Evolutionary conservation across 1,139 yeast genomes (phyloP), one percentile per base, ranked within the genome.

Genomic region (Sugiyamaella pinicola): DNA sequence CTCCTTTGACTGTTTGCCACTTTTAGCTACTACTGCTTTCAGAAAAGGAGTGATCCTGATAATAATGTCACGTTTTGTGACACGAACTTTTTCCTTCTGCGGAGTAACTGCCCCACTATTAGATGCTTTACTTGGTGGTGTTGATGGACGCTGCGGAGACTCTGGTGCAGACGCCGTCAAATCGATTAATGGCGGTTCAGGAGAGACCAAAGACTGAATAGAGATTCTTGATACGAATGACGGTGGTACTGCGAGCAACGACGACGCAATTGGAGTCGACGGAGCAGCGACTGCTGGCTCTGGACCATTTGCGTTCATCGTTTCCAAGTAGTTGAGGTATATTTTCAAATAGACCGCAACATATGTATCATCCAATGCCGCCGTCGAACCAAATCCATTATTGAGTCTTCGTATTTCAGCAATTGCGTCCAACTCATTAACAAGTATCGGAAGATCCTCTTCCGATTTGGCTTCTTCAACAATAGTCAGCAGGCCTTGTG

Each of bases 371-470:
- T 88, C 96, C 37, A 87, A 79, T 26, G 81, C 72, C 0, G 93
- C 85, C 0, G 95, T 86, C 0, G 95, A 84, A 0, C 91, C 93
- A 66, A 84, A 85, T 0, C 96, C 96, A 64, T 84, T 87, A 56
- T 89, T 88, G 65, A 85, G 74, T 55, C 86, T 80, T 57, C 88
- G 78, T 64, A 87, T 75, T 51, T 85, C 93, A 13, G 79, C 77
- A 1, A 83, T 72, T 33, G 83, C 83, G 58, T 73, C 74, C 21
- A 87, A 66, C 7, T 64, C 63, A 28, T 57, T 53, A 22, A 61
- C 48, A 42, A 61, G 26, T 47, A 57, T 22, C 24, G 64, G 55
- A 24, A 58, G 48, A 29, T 56, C 55, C 7, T 22, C 17, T 31
- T 49, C 53, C 7, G 38, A 19, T n/a, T 38, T 35, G n/a, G 54